Evolutionary conservation across 2,329 filamentous ascomycete genomes (phyloP).

Genomic region (Cryphonectria nitschkei): DNA sequence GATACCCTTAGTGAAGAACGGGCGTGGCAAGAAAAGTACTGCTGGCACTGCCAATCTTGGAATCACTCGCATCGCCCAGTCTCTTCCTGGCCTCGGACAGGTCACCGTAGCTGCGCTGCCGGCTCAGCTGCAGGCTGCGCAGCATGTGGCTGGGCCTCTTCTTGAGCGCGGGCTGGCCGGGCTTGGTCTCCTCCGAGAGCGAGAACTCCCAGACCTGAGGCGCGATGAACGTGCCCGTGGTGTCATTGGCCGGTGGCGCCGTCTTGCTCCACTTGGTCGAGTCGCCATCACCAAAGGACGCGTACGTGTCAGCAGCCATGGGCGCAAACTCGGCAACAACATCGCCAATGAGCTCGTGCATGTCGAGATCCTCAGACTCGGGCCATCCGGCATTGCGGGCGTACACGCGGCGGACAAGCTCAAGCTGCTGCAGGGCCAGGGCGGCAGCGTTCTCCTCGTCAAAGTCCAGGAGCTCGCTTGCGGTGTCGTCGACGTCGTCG

Average conservation of each 20-base stretch:
- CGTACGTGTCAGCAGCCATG: constrained; percentile 25
- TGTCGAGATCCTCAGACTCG: constrained; percentile 27
- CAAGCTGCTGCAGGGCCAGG: constrained; percentile 29
- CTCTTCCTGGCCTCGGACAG: constrained; percentile 26
- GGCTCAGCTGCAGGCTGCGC: constrained; percentile 27
- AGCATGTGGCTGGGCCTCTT: constrained; percentile 30
- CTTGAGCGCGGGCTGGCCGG: constrained; percentile 27
- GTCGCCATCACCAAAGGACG: constrained; percentile 28
- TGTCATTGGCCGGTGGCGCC: constrained; percentile 23
- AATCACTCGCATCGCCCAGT: constrained; percentile 21
- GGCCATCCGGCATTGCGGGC: constrained; percentile 29
- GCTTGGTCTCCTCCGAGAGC: constrained; percentile 26
- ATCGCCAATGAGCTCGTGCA: constrained; percentile 27
- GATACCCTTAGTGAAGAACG: constrained; percentile 25
- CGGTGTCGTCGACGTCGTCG: constrained; percentile 21
- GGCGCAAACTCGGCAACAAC: constrained; percentile 28
- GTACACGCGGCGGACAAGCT: constrained; percentile 29
- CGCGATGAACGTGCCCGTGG: constrained; percentile 25
- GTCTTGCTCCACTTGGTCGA: constrained; percentile 28
- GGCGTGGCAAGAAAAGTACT: constrained; percentile 27
- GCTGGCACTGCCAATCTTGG: constrained; percentile 18
- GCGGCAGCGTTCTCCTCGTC: constrained; percentile 29
- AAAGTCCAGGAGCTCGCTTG: constrained; percentile 27
- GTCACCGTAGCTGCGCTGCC: constrained; percentile 28
- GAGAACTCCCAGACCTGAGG: constrained; percentile 29